Evolutionary conservation across 768 basidiomycete species (phyloP), one percentile per base, ranked within the genome.

Genomic region (Leucocoprinus leucothites): DNA sequence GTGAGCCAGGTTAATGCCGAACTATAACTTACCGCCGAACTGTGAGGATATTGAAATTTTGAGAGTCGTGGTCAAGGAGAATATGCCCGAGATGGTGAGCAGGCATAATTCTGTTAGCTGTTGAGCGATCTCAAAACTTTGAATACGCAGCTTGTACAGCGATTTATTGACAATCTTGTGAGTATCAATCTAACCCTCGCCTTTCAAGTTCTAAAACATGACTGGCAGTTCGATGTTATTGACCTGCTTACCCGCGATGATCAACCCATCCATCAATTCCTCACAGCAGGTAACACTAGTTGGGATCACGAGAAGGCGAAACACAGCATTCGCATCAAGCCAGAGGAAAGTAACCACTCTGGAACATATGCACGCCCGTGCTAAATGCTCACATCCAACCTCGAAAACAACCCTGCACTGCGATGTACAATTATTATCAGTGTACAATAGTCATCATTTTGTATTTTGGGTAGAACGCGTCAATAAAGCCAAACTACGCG

Each of bases 301-400:
- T 38, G 38, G 38, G 68, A 51, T 57, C 68, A 43, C 36, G 58
- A 58, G 9, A 61, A 64, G 58, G 61, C 64, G 31, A 19, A 31
- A n/a, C 31, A 35, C 3, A 28, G 31, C n/a, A n/a, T 48, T 19
- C 47, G 31, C n/a, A 48, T 34, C 8, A 48, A 16, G 51, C 60
- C 72, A 44, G 81, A 79, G 1, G 81, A 75, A 7, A 75, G 73
- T 28, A 59, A 69, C 53, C 63, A 74, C 36, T 81, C 76, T 45
- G 86, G 87, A 11, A 89, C 89, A 3, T 90, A 80, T 64, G 77
- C 87, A 46, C 87, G 83, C 63, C 70, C 81, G 16, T 91, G 88
- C 66, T 90, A 71, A 74, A 64, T 13, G 21, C 18, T 31, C 5
- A n/a, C 38, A 38, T 38, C 3, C 5, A 38, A n/a, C 38, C 5